phyloP scores from a whole-genome alignment of 1,284 basidiomycete species.

The Trichosporon coremiiforme region DNA sequence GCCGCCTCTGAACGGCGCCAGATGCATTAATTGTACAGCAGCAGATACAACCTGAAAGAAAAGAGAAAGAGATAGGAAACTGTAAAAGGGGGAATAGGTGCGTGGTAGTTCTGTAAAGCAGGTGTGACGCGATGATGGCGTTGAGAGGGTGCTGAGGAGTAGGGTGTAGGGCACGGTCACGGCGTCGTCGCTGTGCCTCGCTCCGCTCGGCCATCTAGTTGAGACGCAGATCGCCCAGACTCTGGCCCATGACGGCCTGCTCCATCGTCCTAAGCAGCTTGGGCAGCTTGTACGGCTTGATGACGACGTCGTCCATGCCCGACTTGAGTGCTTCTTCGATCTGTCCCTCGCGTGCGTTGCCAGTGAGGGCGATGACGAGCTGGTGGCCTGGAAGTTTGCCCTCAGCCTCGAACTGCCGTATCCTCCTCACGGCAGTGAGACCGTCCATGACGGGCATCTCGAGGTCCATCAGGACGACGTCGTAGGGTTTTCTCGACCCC shows the following conservation, averaged over 20 bases:
- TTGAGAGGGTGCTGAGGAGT: too few species aligned
- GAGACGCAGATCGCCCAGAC: not conserved
- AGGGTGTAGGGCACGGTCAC: too few species aligned
- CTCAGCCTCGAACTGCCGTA: slow-evolving; percentile 41
- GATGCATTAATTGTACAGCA: slow-evolving; percentile 1
- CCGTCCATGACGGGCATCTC: slow-evolving; percentile 55
- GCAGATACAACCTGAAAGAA: not conserved
- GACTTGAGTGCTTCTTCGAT: slow-evolving; percentile 41
- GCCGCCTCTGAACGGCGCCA: not conserved
- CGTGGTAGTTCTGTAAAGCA: too few species aligned
- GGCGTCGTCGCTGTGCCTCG: too few species aligned
- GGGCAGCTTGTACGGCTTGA: slow-evolving; percentile 44
- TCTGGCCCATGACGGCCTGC: slow-evolving; percentile 15
- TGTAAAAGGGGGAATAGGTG: too few species aligned
- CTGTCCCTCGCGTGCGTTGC: slow-evolving; percentile 49
- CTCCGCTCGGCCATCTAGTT: not conserved
- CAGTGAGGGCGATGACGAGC: slow-evolving; percentile 53
- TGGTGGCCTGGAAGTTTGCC: slow-evolving; percentile 37
- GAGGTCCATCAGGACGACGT: slow-evolving; percentile 41
- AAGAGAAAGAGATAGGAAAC: not conserved
- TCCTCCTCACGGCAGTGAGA: slow-evolving; percentile 45
- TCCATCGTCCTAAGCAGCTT: slow-evolving; percentile 44
- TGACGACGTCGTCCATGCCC: slow-evolving; percentile 40
- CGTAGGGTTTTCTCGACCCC: slow-evolving; percentile 22
- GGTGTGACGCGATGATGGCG: too few species aligned